Evolutionary conservation across 257 asterid genomes (phyloP).

Genomic region (Solanum chiquidenum): DNA sequence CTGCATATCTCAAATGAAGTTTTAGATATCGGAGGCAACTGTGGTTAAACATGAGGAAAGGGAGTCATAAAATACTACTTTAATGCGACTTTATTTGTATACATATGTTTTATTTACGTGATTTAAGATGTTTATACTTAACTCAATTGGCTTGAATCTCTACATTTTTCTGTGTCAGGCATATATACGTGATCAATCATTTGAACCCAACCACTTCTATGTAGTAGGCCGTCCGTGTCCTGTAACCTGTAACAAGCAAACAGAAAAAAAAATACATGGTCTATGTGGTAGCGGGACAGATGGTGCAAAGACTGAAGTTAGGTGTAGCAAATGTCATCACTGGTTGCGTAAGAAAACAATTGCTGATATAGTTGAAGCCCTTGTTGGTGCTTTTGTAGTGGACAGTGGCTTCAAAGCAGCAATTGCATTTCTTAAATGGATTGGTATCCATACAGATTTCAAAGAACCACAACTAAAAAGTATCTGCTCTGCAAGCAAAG

Average conservation of each 20-base stretch:
- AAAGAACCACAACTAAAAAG: constrained; percentile 29
- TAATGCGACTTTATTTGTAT: background rate
- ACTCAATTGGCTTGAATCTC: background rate
- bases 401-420: constrained; percentile 92
- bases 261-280: constrained; percentile 50
- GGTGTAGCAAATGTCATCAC: constrained; percentile 83
- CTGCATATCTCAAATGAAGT: background rate
- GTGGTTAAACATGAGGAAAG: background rate
- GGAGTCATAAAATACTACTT: background rate
- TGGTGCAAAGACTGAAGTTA: constrained; percentile 31
- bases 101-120: background rate
- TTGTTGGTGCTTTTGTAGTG: constrained; percentile 78
- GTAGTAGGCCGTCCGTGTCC: constrained; percentile 77
- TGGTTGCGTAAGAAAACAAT: constrained; percentile 83
- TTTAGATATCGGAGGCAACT: background rate
- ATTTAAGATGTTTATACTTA: background rate
- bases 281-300: constrained; percentile 9
- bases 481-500: constrained; percentile 49
- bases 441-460: constrained; percentile 62
- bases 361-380: constrained; percentile 92
- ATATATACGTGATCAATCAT: constrained; percentile 81
- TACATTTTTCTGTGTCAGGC: constrained; percentile 35
- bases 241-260: constrained; percentile 45
- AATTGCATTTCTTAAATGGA: constrained; percentile 76
- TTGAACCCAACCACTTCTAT: constrained; percentile 57